Percentiles rank a stretch among this genome's conserved stretches.
Evolutionary conservation across 192 early-diverging fungal genomes (phyloP).

Genomic region (Coemansia sp.): DNA sequence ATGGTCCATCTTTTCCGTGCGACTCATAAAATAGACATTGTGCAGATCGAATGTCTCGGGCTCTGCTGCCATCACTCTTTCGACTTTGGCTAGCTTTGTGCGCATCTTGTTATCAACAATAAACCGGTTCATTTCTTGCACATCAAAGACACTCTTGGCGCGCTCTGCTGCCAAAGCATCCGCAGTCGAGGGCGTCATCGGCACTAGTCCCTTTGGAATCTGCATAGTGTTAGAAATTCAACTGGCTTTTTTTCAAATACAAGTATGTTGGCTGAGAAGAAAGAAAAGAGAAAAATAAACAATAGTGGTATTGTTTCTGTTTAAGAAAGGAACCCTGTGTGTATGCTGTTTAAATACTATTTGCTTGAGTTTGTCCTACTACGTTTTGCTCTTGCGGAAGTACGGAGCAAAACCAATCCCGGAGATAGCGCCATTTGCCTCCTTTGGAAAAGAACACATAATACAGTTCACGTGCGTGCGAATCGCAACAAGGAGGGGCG

Average conservation of each 20-base stretch:
- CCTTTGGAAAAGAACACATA: neutral
- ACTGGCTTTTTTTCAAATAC: neutral
- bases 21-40: slow-evolving; percentile 68
- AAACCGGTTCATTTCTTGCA: slow-evolving; percentile 64
- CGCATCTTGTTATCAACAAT: slow-evolving; percentile 69
- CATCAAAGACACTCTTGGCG: slow-evolving; percentile 61
- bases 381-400: too few relatives aligned
- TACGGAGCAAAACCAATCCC: too few relatives aligned
- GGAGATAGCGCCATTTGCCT: too few relatives aligned
- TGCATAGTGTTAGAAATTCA: too few relatives aligned
- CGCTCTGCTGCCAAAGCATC: slow-evolving; percentile 65
- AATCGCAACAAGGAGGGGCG: too few relatives aligned
- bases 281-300: slow-evolving; percentile 1
- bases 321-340: neutral
- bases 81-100: slow-evolving; percentile 56
- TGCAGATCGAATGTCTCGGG: slow-evolving; percentile 68
- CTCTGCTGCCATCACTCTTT: slow-evolving; percentile 64
- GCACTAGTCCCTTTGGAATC: slow-evolving; percentile 31
- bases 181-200: slow-evolving; percentile 39
- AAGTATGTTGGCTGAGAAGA: neutral
- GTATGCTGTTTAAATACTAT: too few relatives aligned
- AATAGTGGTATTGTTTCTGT: slow-evolving; percentile 1
- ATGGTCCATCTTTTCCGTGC: slow-evolving; percentile 64
- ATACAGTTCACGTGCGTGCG: neutral
- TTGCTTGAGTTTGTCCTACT: too few relatives aligned